Percentiles rank a stretch among this genome's conserved stretches.
Conservation (phyloP, 108 stramenopile genomes). For the Parietichytrium sp. region DNA sequence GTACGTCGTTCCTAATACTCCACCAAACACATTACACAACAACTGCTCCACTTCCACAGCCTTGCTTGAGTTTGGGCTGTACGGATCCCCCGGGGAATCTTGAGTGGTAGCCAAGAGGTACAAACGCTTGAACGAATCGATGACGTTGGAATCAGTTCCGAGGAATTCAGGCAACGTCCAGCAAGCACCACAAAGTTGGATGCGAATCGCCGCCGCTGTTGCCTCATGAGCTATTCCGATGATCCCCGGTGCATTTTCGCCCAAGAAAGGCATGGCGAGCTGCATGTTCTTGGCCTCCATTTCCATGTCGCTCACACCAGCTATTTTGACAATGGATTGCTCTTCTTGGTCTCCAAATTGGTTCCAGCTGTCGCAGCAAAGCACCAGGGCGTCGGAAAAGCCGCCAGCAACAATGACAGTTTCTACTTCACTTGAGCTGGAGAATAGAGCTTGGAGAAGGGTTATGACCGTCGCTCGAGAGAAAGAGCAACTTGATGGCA, state of each 20-base stretch:
- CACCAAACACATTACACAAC: slow-evolving; percentile 2
- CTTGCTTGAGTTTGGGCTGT: not conserved
- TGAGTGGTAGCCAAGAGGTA: not conserved
- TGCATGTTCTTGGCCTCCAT: slow-evolving; percentile 4
- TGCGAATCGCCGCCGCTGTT: not conserved
- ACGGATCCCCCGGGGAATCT: too few relatives aligned
- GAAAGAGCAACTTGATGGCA: too few relatives aligned
- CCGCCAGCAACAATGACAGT: not conserved
- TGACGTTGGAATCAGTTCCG: not conserved
- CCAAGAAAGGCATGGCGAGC: not conserved
- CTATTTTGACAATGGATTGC: slow-evolving; percentile 1
- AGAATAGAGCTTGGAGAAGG: too few relatives aligned
- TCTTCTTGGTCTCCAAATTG: not conserved
- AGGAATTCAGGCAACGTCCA: slow-evolving; percentile 22
- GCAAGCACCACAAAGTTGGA: slow-evolving; percentile 27
- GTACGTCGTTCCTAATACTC: not conserved
- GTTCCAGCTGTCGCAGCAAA: not conserved
- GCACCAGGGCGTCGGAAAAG: not conserved
- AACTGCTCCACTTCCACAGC: not conserved
- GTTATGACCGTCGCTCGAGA: too few relatives aligned
- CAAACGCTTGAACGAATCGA: not conserved
- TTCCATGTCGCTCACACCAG: not conserved
- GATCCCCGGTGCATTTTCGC: not conserved
- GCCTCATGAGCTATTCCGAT: not conserved
- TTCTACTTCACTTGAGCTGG: not conserved